Base-by-base conservation (phyloP, 805 yeast species). In the Candida cerambycidarum region DNA sequence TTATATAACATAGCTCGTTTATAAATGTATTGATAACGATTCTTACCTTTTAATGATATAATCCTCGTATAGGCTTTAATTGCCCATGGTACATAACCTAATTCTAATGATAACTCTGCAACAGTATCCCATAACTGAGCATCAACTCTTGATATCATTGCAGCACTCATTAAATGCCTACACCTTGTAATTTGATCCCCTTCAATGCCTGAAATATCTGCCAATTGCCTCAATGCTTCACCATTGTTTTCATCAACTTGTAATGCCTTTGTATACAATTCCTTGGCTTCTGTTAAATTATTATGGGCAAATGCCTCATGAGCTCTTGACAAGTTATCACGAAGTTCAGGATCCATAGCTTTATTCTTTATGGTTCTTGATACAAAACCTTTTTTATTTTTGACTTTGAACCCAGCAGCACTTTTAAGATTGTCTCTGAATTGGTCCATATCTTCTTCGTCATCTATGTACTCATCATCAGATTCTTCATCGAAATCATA, bases 151-250 rank as follows among this genome's bases (percentile, higher is more conserved):
- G 83, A 80, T 11, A 85, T 65, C 56, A 82, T 85, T 0, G 96
- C 90, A 21, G 95, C 93, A 41, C 86, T 55, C 52, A 85, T 67
- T 96, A 97, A 80, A 37, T 85, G 76, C 56, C 81, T 80, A 59
- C 95, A 82, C 59, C 95, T 79, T 56, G 85, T 84, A 50, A 82
- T 79, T 38, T 76, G 62, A 35, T 80, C 71, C 1, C 89, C 90
- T 46, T 80, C 83, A 40, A 76, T 67, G 43, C 79, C 74, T 50
- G 85, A 83, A 36, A 92, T 85, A 55, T 87, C 96, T 36, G 97
- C 97, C 34, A 89, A 65, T 0, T 95, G 85, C 54, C 85, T 83
- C 69, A 90, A 90, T 0, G 97, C 97, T 34, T 85, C 80, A 59
- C 79, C 83, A 58, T 86, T 85, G 50, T 78, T 78, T 11, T 87